These are phyloP conservation scores for Leptographium procerum DNA, from an alignment of 2,329 filamentous ascomycete species.

Conservation along the genomic window DNA sequence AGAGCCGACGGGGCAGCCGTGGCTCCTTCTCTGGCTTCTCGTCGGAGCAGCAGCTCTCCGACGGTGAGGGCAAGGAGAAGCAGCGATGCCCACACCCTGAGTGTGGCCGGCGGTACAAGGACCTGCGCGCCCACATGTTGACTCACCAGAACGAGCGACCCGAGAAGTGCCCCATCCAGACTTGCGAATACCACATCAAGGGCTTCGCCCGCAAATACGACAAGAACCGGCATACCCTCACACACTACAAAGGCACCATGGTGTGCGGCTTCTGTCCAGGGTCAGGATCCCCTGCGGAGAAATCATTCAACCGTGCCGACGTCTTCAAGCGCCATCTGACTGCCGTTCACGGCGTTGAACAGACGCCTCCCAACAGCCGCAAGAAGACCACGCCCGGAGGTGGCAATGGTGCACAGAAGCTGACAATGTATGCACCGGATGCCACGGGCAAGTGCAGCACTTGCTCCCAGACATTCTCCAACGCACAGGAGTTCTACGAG, in stretches of 20 bases:
- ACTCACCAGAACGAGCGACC: conserved; percentile 85
- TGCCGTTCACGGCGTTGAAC: conserved; percentile 83
- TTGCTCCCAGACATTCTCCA: conserved; percentile 80
- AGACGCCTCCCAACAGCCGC: conserved; percentile 82
- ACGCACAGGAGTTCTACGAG: conserved; percentile 96
- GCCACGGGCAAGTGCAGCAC: conserved; percentile 92
- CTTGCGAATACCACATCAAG: conserved; percentile 84
- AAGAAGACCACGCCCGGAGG: conserved; percentile 45
- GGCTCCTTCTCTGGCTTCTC: conserved; percentile 48
- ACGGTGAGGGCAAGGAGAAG: conserved; percentile 54
- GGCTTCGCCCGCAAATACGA: conserved; percentile 94
- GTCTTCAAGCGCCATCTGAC: conserved; percentile 93
- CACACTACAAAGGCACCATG: conserved; percentile 96
- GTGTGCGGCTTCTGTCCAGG: conserved; percentile 91
- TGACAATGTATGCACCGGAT: conserved; percentile 60
- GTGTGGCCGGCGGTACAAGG: conserved; percentile 79
- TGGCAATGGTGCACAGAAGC: conserved; percentile 44
- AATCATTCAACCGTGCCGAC: conserved; percentile 90
- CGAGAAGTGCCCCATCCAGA: conserved; percentile 87
- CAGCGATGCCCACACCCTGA: conserved; percentile 70
- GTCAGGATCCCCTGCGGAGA: conserved; percentile 77
- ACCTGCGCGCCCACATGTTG: conserved; percentile 87
- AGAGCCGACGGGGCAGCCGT: conserved; percentile 54
- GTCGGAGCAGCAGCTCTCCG: conserved; percentile 46
- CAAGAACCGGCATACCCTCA: conserved; percentile 88